A percentile compares a stretch with the other conserved stretches of the same genome.
Conservation (phyloP, 805 yeast species). For the Blastobotrys americana region DNA sequence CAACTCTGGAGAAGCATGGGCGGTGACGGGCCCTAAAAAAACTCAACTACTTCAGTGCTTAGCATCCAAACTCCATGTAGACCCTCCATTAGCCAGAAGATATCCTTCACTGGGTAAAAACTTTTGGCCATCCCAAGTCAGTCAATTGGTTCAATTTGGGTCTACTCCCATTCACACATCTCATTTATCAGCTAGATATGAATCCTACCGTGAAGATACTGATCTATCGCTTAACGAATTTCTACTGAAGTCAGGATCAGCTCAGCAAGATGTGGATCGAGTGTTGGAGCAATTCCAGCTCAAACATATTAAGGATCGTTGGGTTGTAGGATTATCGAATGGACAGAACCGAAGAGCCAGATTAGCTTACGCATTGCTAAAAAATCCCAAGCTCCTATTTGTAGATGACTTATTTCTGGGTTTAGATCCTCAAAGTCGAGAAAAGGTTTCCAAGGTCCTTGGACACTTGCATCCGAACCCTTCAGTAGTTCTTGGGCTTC, state of each 20-base stretch:
- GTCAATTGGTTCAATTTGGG: slow-evolving; percentile 40
- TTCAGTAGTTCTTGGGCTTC: slow-evolving; percentile 62
- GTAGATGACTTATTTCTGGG: slow-evolving; percentile 94
- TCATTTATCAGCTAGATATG: slow-evolving; percentile 85
- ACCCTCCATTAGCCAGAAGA: slow-evolving; percentile 46
- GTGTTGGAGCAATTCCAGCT: slow-evolving; percentile 49
- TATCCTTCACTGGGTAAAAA: slow-evolving; percentile 47
- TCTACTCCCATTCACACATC: slow-evolving; percentile 43
- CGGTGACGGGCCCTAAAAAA: slow-evolving; percentile 50
- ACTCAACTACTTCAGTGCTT: slow-evolving; percentile 47
- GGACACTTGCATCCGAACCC: slow-evolving; percentile 40
- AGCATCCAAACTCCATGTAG: slow-evolving; percentile 47
- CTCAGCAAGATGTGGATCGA: slow-evolving; percentile 35
- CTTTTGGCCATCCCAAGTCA: slow-evolving; percentile 40
- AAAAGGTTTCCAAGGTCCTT: slow-evolving; percentile 51
- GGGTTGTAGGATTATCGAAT: slow-evolving; percentile 83
- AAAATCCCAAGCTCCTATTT: slow-evolving; percentile 56
- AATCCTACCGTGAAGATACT: slow-evolving; percentile 74
- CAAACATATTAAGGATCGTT: slow-evolving; percentile 52
- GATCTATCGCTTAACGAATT: slow-evolving; percentile 63
- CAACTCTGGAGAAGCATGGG: slow-evolving; percentile 41
- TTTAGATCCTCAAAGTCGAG: slow-evolving; percentile 67
- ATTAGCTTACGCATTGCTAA: slow-evolving; percentile 64
- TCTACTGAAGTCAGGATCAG: slow-evolving; percentile 39
- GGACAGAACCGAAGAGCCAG: slow-evolving; percentile 93